phyloP scores from a whole-genome alignment of 2,329 filamentous ascomycete species.

The Epichloe festucae region DNA sequence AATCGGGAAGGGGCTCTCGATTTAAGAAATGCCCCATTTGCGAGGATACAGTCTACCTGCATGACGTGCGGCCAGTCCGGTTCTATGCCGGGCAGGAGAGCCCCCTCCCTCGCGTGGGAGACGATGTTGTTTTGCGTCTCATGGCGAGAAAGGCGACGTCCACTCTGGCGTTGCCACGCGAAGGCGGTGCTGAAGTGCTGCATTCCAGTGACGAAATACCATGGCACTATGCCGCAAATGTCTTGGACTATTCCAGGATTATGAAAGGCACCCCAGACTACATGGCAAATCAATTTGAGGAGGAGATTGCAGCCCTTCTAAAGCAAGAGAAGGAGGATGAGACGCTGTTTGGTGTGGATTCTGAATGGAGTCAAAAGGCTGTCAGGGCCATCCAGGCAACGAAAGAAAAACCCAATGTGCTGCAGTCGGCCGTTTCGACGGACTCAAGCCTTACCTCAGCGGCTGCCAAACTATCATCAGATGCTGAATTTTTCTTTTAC shows the following conservation, averaged over 20 bases:
- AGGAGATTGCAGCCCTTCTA: constrained; percentile 62
- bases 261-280: constrained; percentile 92
- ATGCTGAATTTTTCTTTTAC: constrained; percentile 69
- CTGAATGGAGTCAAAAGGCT: constrained; percentile 84
- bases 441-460: constrained; percentile 4
- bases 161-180: constrained; percentile 76
- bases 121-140: constrained; percentile 78
- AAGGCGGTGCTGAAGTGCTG: constrained; percentile 58
- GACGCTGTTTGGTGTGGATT: constrained; percentile 78
- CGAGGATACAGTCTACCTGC: constrained; percentile 84
- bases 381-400: constrained; percentile 59
- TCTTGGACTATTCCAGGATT: constrained; percentile 85
- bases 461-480: constrained; percentile 15
- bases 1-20: constrained; percentile 54
- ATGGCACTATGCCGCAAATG: constrained; percentile 90
- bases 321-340: constrained; percentile 81
- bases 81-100: constrained; percentile 87
- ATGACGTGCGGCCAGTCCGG: constrained; percentile 76
- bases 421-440: constrained; percentile 18
- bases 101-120: constrained; percentile 65
- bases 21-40: constrained; percentile 98
- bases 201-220: constrained; percentile 65
- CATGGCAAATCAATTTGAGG: constrained; percentile 67
- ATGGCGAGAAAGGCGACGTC: constrained; percentile 70
- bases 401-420: constrained; percentile 55